Conservation (phyloP, 164 flowering plant species). For the Vitis rupestris region DNA sequence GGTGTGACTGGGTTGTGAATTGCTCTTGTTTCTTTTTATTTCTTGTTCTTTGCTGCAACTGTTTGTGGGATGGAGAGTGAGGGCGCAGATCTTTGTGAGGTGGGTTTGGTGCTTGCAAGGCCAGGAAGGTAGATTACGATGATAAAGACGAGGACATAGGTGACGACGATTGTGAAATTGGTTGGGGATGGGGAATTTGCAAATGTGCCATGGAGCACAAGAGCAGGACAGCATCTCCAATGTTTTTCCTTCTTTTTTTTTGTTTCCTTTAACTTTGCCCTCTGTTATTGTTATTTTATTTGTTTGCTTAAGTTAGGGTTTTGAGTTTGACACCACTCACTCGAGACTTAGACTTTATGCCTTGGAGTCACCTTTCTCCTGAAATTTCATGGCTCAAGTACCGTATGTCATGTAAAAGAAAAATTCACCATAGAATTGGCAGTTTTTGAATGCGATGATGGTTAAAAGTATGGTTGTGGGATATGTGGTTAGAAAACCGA, state of each 20-base stretch:
- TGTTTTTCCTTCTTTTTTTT: neutral
- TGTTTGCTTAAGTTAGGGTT: neutral
- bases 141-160: slow-evolving; percentile 1
- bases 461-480: no score
- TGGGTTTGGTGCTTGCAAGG: slow-evolving; percentile 1
- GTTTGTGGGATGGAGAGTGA: slow-evolving; percentile 18
- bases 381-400: no score
- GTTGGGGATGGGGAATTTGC: slow-evolving; percentile 15
- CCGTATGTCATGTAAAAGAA: no score
- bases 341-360: no score
- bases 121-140: neutral
- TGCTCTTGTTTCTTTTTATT: neutral
- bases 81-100: slow-evolving; percentile 3
- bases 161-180: slow-evolving; percentile 3
- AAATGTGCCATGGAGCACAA: slow-evolving; percentile 6
- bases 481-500: no score
- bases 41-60: slow-evolving; percentile 19
- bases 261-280: neutral
- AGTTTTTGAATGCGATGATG: no score
- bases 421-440: no score
- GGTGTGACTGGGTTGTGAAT: slow-evolving; percentile 9
- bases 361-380: no score
- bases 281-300: neutral
- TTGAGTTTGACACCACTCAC: neutral
- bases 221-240: slow-evolving; percentile 21